Conservation (phyloP, 768 basidiomycete genomes). For the Suillus brevipes region DNA sequence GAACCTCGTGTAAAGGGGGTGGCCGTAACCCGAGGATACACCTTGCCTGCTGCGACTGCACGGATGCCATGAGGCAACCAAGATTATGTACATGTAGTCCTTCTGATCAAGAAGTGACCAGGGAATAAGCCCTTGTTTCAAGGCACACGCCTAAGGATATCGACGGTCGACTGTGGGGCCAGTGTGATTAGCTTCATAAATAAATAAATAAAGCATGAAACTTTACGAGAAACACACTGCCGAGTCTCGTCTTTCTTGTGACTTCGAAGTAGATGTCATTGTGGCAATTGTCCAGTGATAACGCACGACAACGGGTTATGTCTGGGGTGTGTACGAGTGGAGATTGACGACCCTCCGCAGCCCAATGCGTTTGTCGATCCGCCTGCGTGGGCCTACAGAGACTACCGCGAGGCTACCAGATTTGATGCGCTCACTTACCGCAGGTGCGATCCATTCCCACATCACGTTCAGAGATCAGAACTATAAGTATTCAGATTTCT, state of each 20-base stretch:
- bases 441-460: background rate
- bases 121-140: background rate
- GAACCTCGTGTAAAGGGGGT: background rate
- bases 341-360: background rate
- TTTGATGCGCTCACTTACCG: background rate
- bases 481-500: background rate
- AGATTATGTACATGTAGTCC: background rate
- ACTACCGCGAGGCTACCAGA: background rate
- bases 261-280: background rate
- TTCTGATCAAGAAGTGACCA: background rate
- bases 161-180: background rate
- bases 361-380: background rate
- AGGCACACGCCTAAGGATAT: background rate
- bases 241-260: background rate
- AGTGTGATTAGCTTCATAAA: background rate
- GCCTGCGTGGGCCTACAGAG: background rate
- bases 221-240: background rate
- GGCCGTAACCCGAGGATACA: background rate
- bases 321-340: background rate
- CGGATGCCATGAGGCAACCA: background rate
- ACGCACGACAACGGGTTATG: background rate
- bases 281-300: background rate
- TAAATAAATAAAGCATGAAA: background rate
- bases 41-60: background rate
- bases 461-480: background rate